phyloP scores from a whole-genome alignment of 2,329 filamentous ascomycete genomes.

The Emergomyces pasteurianus region DNA sequence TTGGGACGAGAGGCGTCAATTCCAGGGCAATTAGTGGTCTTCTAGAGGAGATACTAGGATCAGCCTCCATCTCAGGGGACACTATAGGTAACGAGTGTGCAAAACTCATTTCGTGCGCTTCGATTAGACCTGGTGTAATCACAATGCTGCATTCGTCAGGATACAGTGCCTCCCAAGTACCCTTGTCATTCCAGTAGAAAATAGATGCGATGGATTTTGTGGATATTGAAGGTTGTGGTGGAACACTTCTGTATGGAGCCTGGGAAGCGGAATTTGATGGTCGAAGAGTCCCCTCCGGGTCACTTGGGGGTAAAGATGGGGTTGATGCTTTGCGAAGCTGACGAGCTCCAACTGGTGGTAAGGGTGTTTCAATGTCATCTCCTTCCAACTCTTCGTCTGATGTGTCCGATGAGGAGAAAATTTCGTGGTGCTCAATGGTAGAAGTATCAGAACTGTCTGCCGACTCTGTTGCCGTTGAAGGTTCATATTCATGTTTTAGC shows the following conservation, averaged over 20 bases:
- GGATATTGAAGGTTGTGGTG: constrained; percentile 35
- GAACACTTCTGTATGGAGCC: constrained; percentile 48
- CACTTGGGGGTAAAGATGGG: constrained; percentile 25
- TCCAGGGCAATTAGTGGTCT: constrained; percentile 59
- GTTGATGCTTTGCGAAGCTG: constrained; percentile 33
- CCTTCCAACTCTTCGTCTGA: constrained; percentile 49
- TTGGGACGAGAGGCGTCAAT: constrained; percentile 79
- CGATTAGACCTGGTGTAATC: constrained; percentile 52
- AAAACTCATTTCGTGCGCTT: constrained; percentile 47
- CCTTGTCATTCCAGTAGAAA: constrained; percentile 53
- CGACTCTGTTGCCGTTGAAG: constrained; percentile 58
- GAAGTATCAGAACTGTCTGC: constrained; percentile 43
- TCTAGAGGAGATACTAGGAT: constrained; percentile 3
- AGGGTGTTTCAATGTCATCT: constrained; percentile 28
- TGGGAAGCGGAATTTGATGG: constrained; percentile 79
- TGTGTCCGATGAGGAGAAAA: constrained; percentile 36
- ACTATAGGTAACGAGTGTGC: constrained; percentile 17
- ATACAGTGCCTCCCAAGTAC: constrained; percentile 49
- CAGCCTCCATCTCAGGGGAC: constrained; percentile 10
- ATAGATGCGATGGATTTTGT: constrained; percentile 47
- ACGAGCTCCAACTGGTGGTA: constrained; percentile 19
- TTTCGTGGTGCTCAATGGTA: constrained; percentile 42
- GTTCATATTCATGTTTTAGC: constrained; percentile 92
- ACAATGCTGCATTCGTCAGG: constrained; percentile 52
- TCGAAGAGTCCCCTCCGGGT: constrained; percentile 46